phyloP scores from a whole-genome alignment of 176 grass and related monocot species.

The Leersia perrieri region DNA sequence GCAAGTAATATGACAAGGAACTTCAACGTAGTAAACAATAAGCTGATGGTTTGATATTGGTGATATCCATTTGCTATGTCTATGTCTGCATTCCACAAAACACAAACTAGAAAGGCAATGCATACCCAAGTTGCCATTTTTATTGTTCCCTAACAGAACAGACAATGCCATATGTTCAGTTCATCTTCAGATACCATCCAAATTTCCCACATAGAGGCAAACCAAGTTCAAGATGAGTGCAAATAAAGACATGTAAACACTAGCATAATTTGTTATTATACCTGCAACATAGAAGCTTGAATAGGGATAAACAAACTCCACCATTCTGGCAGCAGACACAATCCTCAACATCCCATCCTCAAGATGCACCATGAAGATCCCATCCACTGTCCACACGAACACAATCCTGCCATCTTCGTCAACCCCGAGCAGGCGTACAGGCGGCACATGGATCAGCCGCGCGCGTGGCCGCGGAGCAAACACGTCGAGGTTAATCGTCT shows the following conservation, averaged over 20 bases:
- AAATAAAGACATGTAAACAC: background rate
- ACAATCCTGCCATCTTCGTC: background rate
- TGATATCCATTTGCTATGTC: no score
- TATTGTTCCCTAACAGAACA: no score
- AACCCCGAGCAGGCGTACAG: background rate
- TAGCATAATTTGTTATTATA: background rate
- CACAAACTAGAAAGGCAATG: no score
- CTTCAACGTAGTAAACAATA: no score
- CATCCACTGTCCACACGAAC: background rate
- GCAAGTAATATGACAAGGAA: no score
- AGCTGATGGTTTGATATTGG: no score
- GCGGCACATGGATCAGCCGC: background rate
- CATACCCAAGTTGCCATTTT: no score
- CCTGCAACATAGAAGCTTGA: conserved; percentile 25
- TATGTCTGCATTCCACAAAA: no score
- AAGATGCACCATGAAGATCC: background rate
- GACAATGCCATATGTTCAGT: background rate
- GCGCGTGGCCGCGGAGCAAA: background rate
- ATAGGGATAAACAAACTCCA: background rate
- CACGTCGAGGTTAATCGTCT: background rate
- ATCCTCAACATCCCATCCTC: background rate
- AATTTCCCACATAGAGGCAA: background rate
- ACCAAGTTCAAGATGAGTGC: background rate
- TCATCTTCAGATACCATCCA: background rate
- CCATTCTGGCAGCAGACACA: background rate